Percentiles rank a stretch among this genome's conserved stretches.
These are phyloP conservation scores for Colletotrichum gloeosporioides DNA, from an alignment of 2,329 filamentous ascomycete species.

Conservation along the genomic window DNA sequence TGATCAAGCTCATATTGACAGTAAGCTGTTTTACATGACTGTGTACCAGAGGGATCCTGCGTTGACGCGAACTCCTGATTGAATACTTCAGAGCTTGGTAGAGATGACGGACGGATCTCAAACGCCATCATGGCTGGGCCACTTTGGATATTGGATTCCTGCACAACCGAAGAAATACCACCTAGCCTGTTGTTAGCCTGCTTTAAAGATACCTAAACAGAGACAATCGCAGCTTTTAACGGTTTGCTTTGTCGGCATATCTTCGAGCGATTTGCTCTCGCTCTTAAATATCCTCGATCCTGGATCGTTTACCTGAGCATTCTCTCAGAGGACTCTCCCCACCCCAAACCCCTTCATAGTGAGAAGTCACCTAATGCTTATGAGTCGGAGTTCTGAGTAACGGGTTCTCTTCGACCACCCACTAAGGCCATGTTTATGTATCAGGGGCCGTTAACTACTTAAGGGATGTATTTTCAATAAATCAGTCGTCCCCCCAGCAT, in stretches of 20 bases:
- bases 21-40: neutral
- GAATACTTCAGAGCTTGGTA: neutral
- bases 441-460: neutral
- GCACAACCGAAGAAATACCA: neutral
- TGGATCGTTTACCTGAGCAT: neutral
- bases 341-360: neutral
- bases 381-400: accelerated
- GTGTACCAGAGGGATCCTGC: accelerated
- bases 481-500: neutral
- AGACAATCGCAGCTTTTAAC: accelerated
- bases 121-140: accelerated
- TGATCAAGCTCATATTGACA: accelerated
- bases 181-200: neutral
- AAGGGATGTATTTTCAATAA: neutral
- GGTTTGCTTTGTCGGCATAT: neutral
- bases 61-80: accelerated
- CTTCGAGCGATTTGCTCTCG: accelerated
- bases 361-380: accelerated
- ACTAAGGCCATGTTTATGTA: accelerated
- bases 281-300: accelerated
- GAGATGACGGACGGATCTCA: accelerated
- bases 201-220: neutral
- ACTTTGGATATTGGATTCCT: accelerated
- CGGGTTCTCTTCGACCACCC: accelerated
- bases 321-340: neutral